A percentile compares a stretch with the other conserved stretches of the same genome.
Evolutionary conservation across 2,329 filamentous ascomycete species (phyloP).

Genomic region (Phaeosphaeriaceae sp.): DNA sequence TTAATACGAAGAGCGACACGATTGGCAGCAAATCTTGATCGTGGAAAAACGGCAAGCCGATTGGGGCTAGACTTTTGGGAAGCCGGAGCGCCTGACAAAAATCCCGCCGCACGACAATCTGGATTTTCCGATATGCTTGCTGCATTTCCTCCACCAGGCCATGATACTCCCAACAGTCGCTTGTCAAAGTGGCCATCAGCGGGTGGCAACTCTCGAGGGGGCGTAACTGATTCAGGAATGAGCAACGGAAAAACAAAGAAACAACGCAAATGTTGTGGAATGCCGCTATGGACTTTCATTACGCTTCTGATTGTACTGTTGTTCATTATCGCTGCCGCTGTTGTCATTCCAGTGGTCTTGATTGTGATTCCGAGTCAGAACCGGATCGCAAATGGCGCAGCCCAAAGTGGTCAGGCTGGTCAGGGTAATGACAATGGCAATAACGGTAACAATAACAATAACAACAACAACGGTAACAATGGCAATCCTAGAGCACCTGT

Average conservation of each 20-base stretch:
- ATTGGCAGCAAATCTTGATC: conserved; percentile 85
- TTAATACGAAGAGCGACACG: conserved; percentile 87
- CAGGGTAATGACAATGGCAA: conserved; percentile 21
- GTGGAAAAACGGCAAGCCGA: conserved; percentile 71
- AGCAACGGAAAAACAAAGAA: conserved; percentile 42
- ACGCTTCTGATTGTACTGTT: conserved; percentile 69
- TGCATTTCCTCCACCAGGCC: conserved; percentile 66
- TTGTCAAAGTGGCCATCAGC: conserved; percentile 40
- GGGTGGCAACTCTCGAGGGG: conserved; percentile 10
- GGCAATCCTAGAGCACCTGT: conserved; percentile 19
- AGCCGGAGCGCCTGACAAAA: conserved; percentile 41
- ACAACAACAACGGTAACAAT: conserved; percentile 27
- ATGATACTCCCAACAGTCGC: conserved; percentile 49
- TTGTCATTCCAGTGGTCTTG: conserved; percentile 77
- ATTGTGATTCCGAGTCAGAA: conserved; percentile 63
- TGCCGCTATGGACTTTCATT: conserved; percentile 80
- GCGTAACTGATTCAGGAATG: conserved; percentile 24
- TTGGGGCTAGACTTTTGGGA: conserved; percentile 60
- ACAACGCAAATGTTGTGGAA: conserved; percentile 77
- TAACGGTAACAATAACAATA: conserved; percentile 9
- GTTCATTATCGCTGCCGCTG: conserved; percentile 76
- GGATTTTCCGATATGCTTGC: conserved; percentile 69
- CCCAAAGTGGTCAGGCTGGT: conserved; percentile 22
- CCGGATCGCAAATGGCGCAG: conserved; percentile 20
- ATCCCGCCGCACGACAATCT: conserved; percentile 49